These are phyloP conservation scores for Periconia macrospinosa DNA, from an alignment of 2,329 filamentous ascomycete genomes.

Conservation along the genomic window DNA sequence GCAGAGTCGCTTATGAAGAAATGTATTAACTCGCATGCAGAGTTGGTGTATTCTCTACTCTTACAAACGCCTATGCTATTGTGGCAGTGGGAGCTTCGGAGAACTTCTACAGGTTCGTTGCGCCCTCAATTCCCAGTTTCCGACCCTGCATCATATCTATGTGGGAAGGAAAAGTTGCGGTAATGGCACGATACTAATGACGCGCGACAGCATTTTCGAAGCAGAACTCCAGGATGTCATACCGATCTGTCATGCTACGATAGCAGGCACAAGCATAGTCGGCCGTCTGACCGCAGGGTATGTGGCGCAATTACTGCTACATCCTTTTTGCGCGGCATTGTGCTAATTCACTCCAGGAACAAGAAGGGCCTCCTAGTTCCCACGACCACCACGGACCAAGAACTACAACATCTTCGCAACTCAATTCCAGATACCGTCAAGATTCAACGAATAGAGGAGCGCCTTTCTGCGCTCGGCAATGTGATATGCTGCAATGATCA, in stretches of 20 bases:
- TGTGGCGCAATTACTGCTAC: slow-evolving; percentile 23
- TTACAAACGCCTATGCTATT: slow-evolving; percentile 96
- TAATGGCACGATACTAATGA: slow-evolving; percentile 17
- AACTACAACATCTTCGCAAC: slow-evolving; percentile 95
- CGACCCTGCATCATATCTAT: neutral
- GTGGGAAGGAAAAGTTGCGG: neutral
- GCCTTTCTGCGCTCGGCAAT: slow-evolving; percentile 91
- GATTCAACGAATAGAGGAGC: slow-evolving; percentile 97
- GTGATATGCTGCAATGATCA: slow-evolving; percentile 97
- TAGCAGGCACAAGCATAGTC: slow-evolving; percentile 94
- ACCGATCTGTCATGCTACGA: slow-evolving; percentile 94
- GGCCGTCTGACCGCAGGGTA: slow-evolving; percentile 92
- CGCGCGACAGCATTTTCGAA: slow-evolving; percentile 77
- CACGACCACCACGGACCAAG: slow-evolving; percentile 94
- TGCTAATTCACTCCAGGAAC: slow-evolving; percentile 61
- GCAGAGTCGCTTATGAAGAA: neutral
- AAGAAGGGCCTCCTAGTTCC: slow-evolving; percentile 95
- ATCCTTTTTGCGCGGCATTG: neutral
- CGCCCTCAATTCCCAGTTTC: neutral
- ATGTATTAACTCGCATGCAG: slow-evolving; percentile 51
- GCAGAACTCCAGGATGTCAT: slow-evolving; percentile 96
- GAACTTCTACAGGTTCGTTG: slow-evolving; percentile 87
- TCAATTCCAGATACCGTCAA: slow-evolving; percentile 87
- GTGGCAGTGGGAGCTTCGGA: slow-evolving; percentile 93
- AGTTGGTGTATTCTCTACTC: slow-evolving; percentile 93